Evolutionary conservation across 768 basidiomycete genomes (phyloP).

Genomic region (Pisolithus marmoratus): DNA sequence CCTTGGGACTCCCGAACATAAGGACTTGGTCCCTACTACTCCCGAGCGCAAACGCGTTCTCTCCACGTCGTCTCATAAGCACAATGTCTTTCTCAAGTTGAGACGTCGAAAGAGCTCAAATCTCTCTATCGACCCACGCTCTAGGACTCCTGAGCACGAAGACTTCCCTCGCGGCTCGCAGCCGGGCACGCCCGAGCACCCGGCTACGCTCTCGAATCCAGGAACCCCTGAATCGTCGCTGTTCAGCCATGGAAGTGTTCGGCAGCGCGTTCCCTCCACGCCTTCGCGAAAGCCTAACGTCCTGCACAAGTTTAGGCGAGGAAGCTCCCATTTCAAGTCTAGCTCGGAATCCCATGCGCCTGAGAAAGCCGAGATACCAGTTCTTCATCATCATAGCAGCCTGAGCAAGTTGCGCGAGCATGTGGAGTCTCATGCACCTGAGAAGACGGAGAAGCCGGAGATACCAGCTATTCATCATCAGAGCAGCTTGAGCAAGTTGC

Average conservation of each 20-base stretch:
- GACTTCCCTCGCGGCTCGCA: not conserved
- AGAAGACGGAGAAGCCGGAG: not conserved
- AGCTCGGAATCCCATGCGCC: not conserved
- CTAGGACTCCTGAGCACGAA: not conserved
- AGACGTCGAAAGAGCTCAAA: not conserved
- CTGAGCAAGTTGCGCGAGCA: not conserved
- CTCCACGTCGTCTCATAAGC: not conserved
- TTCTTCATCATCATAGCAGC: not conserved
- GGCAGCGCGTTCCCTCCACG: constrained; percentile 7
- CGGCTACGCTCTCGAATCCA: constrained; percentile 1
- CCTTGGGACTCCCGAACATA: not conserved
- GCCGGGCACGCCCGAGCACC: constrained; percentile 3
- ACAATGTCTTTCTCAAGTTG: not conserved
- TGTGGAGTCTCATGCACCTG: not conserved
- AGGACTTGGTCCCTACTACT: not conserved
- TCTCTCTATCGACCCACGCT: not conserved
- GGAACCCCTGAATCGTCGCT: constrained; percentile 12
- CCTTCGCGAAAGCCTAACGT: constrained; percentile 5
- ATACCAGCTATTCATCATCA: not conserved
- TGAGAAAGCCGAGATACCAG: not conserved
- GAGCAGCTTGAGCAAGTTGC: not conserved
- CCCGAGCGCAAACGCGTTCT: not conserved
- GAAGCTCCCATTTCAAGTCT: constrained; percentile 7
- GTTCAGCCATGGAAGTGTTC: constrained; percentile 4
- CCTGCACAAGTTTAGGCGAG: constrained; percentile 5